Evolutionary conservation across 2,329 filamentous ascomycete species (phyloP), one percentile per base, ranked within the genome.

Genomic region (Leptographium galeiforme): DNA sequence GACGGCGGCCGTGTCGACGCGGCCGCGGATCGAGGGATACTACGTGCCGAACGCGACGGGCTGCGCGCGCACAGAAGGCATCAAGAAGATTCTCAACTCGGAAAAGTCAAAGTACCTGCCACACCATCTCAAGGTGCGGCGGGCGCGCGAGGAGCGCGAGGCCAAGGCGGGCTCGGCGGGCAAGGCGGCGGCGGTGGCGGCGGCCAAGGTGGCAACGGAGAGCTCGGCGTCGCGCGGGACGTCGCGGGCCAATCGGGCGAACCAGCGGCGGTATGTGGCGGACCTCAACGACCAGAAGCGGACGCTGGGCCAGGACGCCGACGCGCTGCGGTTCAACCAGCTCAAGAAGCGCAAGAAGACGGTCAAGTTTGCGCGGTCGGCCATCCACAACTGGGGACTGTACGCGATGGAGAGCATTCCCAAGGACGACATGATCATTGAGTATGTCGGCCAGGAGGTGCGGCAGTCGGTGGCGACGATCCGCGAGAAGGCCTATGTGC

Each of bases 291-390:
- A 93, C 47, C 90, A 96, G 67, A 95, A 95, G 73, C 89, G 89
- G 70, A 85, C 84, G 13, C 77, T 89, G 19, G 85, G 85, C 52
- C 80, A 81, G 57, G 90, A 95, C 60, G 88, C 89, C 53, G 91
- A 96, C 62, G 89, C 93, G 34, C 81, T 98, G 63, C 87, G 91
- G 55, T 98, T 98, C 78, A 98, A 98, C 69, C 93, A 97, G 72
- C 82, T 98, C 55, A 96, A 97, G 78, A 98, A 97, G 72, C 87
- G 93, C 57, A 98, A 97, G 81, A 98, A 98, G 75, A 90, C 91
- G 1, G 93, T 98, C 67, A 93, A 94, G 66, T 98, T 98, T 69
- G 93, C 91, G 54, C 82, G 93, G 46, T 98, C 93, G 51, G 93
- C 93, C 47, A 98, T 98, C 62, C 93, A 98, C 70, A 97, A 96